Conservation (phyloP, 2,329 filamentous ascomycete species). For the Fusarium paranaense region DNA sequence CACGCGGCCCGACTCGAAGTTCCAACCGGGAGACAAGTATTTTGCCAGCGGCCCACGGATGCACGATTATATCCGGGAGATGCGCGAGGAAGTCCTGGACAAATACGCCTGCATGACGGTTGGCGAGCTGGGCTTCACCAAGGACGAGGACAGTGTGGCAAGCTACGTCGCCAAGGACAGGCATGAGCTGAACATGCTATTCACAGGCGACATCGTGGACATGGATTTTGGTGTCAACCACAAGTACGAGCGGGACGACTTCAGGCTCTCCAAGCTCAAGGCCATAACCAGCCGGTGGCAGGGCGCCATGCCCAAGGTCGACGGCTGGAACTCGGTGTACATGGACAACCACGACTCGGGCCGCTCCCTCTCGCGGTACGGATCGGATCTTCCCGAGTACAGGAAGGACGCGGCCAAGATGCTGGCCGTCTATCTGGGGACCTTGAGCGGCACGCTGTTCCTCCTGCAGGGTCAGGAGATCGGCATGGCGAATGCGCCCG, state of each 20-base stretch:
- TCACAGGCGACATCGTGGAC: slow-evolving; percentile 43
- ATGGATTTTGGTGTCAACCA: slow-evolving; percentile 47
- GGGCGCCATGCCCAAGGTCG: slow-evolving; percentile 49
- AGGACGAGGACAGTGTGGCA: slow-evolving; percentile 57
- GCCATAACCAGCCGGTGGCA: slow-evolving; percentile 53
- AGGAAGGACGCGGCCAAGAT: slow-evolving; percentile 58
- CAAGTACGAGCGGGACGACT: slow-evolving; percentile 57
- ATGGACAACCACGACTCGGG: slow-evolving; percentile 69
- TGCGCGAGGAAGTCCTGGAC: slow-evolving; percentile 54
- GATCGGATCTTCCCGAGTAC: slow-evolving; percentile 52
- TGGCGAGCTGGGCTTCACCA: slow-evolving; percentile 38
- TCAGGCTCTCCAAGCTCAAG: slow-evolving; percentile 51
- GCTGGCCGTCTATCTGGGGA: slow-evolving; percentile 55
- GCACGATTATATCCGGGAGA: slow-evolving; percentile 51
- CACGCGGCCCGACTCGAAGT: slow-evolving; percentile 47
- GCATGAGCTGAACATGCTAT: slow-evolving; percentile 48
- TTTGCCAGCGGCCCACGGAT: slow-evolving; percentile 68
- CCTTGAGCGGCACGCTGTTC: slow-evolving; percentile 59
- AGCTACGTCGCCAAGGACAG: slow-evolving; percentile 59
- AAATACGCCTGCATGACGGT: slow-evolving; percentile 68
- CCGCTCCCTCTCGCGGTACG: slow-evolving; percentile 62
- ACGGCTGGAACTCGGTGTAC: slow-evolving; percentile 63
- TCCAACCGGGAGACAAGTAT: slow-evolving; percentile 53
- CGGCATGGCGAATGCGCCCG: slow-evolving; percentile 60
- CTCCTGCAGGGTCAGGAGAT: slow-evolving; percentile 66